Evolutionary conservation across 768 basidiomycete species (phyloP), one percentile per base, ranked within the genome.

Genomic region (Psilocybe azurescens): DNA sequence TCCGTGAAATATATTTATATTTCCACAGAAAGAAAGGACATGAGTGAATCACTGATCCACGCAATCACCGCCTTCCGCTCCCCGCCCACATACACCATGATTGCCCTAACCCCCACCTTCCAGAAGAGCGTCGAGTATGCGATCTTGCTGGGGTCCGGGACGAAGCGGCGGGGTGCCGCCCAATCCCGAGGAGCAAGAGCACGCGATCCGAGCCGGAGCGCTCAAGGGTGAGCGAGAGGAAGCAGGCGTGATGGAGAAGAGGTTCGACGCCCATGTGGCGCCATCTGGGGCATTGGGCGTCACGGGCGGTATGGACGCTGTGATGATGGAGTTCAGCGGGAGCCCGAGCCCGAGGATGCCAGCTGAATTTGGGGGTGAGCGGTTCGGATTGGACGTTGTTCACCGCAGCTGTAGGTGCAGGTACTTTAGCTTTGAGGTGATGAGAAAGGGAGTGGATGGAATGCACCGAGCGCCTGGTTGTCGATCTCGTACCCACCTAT

Each of bases 341-440:
- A 93, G 86, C 1, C 90, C 89, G 53, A 94, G 86, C 16, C 91
- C 93, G 5, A 93, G 80, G 55, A 93, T 81, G 29, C 92, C 92
- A 60, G n/a, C 75, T 78, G 71, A 89, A 94, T 11, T 76, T 65
- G 9, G 79, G 67, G 0, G 82, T 74, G 6, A 94, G 81, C 0
- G 84, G 84, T 72, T 94, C 92, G 39, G 76, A 68, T 1, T 73
- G 47, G 52, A 93, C 85, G 39, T 66, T 64, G 39, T 79, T 71
- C 3, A 85, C 91, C 2, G 91, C 88, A 56, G 85, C 90, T 91
- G 69, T 2, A 39, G 28, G 33, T 36, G 33, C 33, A 36, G 7
- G 33, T 36, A 36, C 33, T 11, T 36, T 36, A 6, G 6, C 33
- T 11, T 36, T 7, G 11, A 36, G 33, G 6, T 36, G 11, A 36